A percentile compares a stretch with the other conserved stretches of the same genome.
These are phyloP conservation scores for Pythium guiyangense DNA, from an alignment of 352 stramenopile species.

Conservation along the genomic window DNA sequence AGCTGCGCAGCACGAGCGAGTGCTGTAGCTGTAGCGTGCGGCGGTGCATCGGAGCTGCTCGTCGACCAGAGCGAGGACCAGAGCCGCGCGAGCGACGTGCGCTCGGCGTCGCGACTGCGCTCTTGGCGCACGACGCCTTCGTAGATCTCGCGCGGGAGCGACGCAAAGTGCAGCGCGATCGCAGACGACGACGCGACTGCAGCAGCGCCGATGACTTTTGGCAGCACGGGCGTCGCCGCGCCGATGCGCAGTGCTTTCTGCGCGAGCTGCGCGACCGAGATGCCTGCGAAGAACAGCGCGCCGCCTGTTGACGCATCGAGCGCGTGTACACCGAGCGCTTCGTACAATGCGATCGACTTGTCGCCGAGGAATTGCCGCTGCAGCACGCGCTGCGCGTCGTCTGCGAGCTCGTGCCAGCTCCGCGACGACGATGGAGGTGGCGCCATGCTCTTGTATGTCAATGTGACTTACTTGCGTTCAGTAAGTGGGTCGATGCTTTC, in stretches of 20 bases:
- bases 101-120: slow-evolving; percentile 12
- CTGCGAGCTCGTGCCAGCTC: slow-evolving; percentile 7
- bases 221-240: slow-evolving; percentile 40
- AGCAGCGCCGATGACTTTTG: slow-evolving; percentile 28
- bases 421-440: neutral
- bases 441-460: neutral
- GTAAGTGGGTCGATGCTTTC: neutral
- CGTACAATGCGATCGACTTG: slow-evolving; percentile 38
- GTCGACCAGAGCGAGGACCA: slow-evolving; percentile 6
- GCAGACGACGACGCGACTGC: slow-evolving; percentile 49
- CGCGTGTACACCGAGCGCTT: slow-evolving; percentile 29
- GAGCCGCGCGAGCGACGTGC: slow-evolving; percentile 4
- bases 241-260: slow-evolving; percentile 43
- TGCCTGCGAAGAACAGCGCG: slow-evolving; percentile 38
- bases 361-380: slow-evolving; percentile 29
- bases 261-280: slow-evolving; percentile 37
- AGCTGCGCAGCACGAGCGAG: slow-evolving; percentile 6
- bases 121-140: slow-evolving; percentile 19
- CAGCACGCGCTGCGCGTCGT: slow-evolving; percentile 17
- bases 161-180: slow-evolving; percentile 42
- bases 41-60: neutral
- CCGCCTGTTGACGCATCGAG: slow-evolving; percentile 47
- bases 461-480: neutral
- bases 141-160: slow-evolving; percentile 36
- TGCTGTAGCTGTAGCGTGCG: neutral